Base-by-base conservation (phyloP, 495 filamentous ascomycete genomes). In the Penicillium daleae region DNA sequence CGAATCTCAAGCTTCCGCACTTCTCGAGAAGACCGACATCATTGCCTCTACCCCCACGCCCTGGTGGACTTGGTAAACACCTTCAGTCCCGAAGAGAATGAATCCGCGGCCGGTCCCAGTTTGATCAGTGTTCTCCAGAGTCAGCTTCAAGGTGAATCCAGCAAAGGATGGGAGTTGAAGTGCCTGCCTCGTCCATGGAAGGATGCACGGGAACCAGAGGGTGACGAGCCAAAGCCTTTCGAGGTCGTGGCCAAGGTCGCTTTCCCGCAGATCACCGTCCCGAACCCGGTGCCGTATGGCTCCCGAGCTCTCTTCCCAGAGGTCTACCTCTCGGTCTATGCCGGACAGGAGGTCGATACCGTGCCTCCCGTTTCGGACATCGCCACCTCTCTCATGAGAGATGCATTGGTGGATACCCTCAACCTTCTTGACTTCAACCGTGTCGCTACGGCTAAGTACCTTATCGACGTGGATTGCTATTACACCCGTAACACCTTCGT, bases 401-500 rank as follows among this genome's bases (percentile, higher is more conserved):
- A 99, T 75, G 86, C 85, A 0, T 81, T 97, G 21, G 84, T 96
- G 32, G 95, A 99, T 72, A 97, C 93, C 0, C 97, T 98, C 74
- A 96, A 97, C 71, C 87, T 90, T 17, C 82, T 99, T 17, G 89
- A 97, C 76, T 96, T 90, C 79, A 99, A 98, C 71, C 89, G 95
- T 53, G 89, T 90, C 63, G 85, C 88, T 5, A 89, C 90, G 0
- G 93, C 95, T 54, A 92, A 92, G 57, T 93, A 90, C 66, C 79
- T 99, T 27, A 95, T 97, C 60, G 93, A 98, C 71, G 80, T 97
- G 32, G 96, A 98, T 72, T 96, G 92, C 75, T 99, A 93, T 76
- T 99, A 95, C 77, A 83, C 92, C 1, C 83, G 89, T 6, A 82
- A 89, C 51, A 97, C 89, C 3, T 99, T 99, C 72, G 89, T 97